Percentiles rank a stretch among this genome's conserved stretches.
phyloP scores from a whole-genome alignment of 108 stramenopile species.

The Conticribra weissflogii region DNA sequence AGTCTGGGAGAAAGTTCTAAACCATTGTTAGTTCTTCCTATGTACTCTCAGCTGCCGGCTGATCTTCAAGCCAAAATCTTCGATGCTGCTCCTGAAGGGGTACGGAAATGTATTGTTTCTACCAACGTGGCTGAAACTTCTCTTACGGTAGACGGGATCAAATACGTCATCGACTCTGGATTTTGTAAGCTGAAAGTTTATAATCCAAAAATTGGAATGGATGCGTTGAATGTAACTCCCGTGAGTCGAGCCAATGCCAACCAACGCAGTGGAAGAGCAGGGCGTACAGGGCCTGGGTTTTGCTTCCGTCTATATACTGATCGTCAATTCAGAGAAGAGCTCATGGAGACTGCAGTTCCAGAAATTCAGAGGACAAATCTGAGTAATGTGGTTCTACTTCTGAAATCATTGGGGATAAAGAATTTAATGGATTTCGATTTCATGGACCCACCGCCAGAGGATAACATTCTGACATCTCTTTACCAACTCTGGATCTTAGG shows the following conservation, averaged over 20 bases:
- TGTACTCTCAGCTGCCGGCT: slow-evolving; percentile 98
- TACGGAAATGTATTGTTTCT: slow-evolving; percentile 96
- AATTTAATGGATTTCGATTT: slow-evolving; percentile 96
- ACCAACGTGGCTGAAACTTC: slow-evolving; percentile 99
- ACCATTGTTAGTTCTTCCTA: slow-evolving; percentile 95
- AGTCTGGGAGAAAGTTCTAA: slow-evolving; percentile 82
- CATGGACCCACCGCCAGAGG: slow-evolving; percentile 98
- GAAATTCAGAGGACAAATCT: slow-evolving; percentile 99
- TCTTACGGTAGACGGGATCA: slow-evolving; percentile 97
- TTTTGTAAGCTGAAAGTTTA: slow-evolving; percentile 99
- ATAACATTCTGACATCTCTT: slow-evolving; percentile 95
- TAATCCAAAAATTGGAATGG: slow-evolving; percentile 99
- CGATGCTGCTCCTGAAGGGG: slow-evolving; percentile 91
- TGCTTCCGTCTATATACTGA: slow-evolving; percentile 98
- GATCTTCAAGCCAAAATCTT: slow-evolving; percentile 99
- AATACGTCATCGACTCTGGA: slow-evolving; percentile 92
- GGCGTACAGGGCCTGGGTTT: slow-evolving; percentile 95
- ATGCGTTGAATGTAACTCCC: slow-evolving; percentile 96
- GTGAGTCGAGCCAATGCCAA: slow-evolving; percentile 97
- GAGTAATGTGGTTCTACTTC: slow-evolving; percentile 97
- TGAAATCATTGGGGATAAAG: slow-evolving; percentile 96
- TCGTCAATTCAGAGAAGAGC: slow-evolving; percentile 93
- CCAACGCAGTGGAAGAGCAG: slow-evolving; percentile 96
- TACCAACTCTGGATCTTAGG: slow-evolving; percentile 99
- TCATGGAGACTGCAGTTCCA: slow-evolving; percentile 95